A percentile compares a stretch with the other conserved stretches of the same genome.
Evolutionary conservation across 2,329 filamentous ascomycete species (phyloP).

Genomic region (Colletotrichum navitas): DNA sequence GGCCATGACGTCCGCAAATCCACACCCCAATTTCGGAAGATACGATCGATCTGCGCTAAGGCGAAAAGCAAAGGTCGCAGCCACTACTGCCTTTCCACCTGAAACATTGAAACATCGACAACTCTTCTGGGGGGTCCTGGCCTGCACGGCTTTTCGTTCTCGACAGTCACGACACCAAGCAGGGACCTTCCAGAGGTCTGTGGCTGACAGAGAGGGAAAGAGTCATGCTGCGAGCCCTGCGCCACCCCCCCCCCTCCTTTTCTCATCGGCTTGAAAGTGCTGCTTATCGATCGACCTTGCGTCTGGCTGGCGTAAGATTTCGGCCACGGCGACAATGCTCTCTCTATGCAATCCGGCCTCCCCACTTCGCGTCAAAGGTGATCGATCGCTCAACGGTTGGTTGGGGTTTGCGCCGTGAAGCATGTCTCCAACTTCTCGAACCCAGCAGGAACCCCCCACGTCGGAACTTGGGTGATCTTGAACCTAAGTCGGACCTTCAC

Average conservation of each 20-base stretch:
- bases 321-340: conserved; percentile 7
- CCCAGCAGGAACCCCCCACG: not conserved
- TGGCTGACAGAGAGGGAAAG: conserved; percentile 3
- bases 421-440: not conserved
- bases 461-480: not conserved
- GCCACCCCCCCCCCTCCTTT: conserved; percentile 7
- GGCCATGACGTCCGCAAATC: conserved; percentile 38
- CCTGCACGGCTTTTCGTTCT: conserved; percentile 24
- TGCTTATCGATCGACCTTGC: conserved; percentile 10
- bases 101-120: conserved; percentile 41
- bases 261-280: conserved; percentile 26
- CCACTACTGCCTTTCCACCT: conserved; percentile 37
- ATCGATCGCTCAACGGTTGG: not conserved
- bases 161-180: conserved; percentile 22
- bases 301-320: conserved; percentile 14
- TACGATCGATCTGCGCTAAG: conserved; percentile 41
- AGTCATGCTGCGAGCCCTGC: conserved; percentile 24
- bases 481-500: not conserved
- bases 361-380: conserved; percentile 29
- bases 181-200: conserved; percentile 1
- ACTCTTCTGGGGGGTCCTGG: conserved; percentile 29
- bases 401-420: not conserved
- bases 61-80: conserved; percentile 30
- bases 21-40: conserved; percentile 40
- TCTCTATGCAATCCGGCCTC: not conserved